Evolutionary conservation across 2,329 filamentous ascomycete genomes (phyloP).

Genomic region (Botrytis elliptica): DNA sequence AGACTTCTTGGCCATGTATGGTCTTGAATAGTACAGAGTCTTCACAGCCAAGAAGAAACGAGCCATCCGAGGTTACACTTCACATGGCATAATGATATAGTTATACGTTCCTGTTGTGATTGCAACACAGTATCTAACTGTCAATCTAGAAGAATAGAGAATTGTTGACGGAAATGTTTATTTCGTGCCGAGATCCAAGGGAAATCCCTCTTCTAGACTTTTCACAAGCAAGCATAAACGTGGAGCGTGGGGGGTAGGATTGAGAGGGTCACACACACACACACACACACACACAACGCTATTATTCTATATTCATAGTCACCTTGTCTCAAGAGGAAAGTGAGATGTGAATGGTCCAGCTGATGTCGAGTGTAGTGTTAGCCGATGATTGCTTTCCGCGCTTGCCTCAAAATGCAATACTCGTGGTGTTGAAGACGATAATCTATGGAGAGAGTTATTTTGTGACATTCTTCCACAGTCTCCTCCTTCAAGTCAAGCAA

Average conservation of each 20-base stretch:
- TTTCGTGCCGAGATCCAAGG: background rate
- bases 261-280: background rate
- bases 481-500: background rate
- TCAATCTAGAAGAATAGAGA: background rate
- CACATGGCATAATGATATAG: background rate
- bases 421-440: background rate
- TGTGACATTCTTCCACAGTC: background rate
- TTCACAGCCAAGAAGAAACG: background rate
- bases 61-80: background rate
- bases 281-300: background rate
- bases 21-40: background rate
- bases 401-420: background rate
- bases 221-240: background rate
- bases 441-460: background rate
- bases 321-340: background rate
- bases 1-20: background rate
- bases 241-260: background rate
- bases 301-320: background rate
- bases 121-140: background rate
- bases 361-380: constrained; percentile 4
- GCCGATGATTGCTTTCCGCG: background rate
- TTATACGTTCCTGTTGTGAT: background rate
- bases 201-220: background rate
- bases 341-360: constrained; percentile 16
- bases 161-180: background rate